Base-by-base conservation (phyloP, 1,284 basidiomycete species). In the Leucocoprinus gongylophorus region DNA sequence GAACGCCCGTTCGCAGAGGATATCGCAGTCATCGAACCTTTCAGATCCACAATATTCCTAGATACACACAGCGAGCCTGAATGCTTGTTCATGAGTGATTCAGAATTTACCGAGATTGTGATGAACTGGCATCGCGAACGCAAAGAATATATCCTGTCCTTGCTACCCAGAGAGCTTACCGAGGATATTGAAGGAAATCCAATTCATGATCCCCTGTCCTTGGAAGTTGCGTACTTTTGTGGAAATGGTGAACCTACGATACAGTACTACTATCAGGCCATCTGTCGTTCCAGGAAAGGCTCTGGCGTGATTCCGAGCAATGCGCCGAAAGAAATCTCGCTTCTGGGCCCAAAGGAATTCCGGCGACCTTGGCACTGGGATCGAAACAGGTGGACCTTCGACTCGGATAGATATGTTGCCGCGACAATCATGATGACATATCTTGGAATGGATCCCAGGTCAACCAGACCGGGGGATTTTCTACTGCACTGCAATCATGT, bases 1-100 rank as follows among this genome's bases (percentile, higher is more conserved):
- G 46, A 47, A 38, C 35, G 46, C 30, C 46, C 46, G 17, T 38
- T 47, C 23, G n/a, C 46, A 8, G 46, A 47, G 46, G 46, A 47
- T 32, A 47, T 47, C 21, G 29, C 46, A n/a, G 18, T 47, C 17
- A 3, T 47, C 23, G 46, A 47, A 38, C 46, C 46, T n/a, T 47
- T 47, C 46, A 47, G 7, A 12, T 47, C 46, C 23, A 47, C 35
- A 2, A 39, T 47, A 13, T 47, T 47, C 18, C 33, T 17, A 15
- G 33, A 47, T 18, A 39, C 35, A 8, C 15, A 18, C 23, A 33
- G 38, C 13, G 46, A 47, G 6, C 46, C 46, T 38, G 35, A 26
- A 20, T 47, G 46, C 23, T 38, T 47, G 33, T 38, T 15, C 35
- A 47, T 47, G 46, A 35, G 38, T 23, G 46, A 38, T 18, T 38